A percentile compares a stretch with the other conserved stretches of the same genome.
Conservation (phyloP, 176 grass and related monocot species). For the Eragrostis curvula region DNA sequence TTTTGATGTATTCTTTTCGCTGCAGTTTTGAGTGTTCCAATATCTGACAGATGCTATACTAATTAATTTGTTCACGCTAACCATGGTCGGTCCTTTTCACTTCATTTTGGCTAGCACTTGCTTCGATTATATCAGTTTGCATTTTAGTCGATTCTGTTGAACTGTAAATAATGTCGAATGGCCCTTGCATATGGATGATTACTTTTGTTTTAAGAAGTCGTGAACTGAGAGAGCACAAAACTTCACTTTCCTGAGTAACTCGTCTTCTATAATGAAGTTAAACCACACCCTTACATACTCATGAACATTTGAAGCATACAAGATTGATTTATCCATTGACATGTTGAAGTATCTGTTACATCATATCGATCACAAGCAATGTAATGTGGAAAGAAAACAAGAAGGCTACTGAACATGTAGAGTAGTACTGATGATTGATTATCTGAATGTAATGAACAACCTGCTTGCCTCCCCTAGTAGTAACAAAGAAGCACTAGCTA, state of each 20-base stretch:
- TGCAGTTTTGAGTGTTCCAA: neutral
- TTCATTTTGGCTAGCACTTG: neutral
- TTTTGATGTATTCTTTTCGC: neutral
- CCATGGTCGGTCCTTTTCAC: too few species aligned
- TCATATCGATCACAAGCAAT: constrained; percentile 25
- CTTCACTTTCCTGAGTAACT: neutral
- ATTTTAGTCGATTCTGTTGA: neutral
- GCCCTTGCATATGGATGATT: too few species aligned
- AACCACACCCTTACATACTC: neutral
- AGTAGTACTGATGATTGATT: constrained; percentile 9
- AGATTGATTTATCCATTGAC: constrained; percentile 36
- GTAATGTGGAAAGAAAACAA: constrained; percentile 41
- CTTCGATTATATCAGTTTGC: neutral
- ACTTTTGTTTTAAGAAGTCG: neutral
- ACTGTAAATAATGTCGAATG: neutral
- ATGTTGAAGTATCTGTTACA: constrained; percentile 42
- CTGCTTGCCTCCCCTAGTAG: constrained; percentile 41
- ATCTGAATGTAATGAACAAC: constrained; percentile 42
- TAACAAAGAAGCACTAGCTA: constrained; percentile 39
- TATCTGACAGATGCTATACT: neutral
- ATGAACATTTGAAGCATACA: constrained; percentile 31
- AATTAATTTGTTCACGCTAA: neutral
- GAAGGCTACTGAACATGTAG: constrained; percentile 40
- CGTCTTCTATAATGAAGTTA: neutral
- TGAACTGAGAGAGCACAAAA: neutral